Evolutionary conservation across 768 basidiomycete species (phyloP).

Genomic region (Collybia nuda): DNA sequence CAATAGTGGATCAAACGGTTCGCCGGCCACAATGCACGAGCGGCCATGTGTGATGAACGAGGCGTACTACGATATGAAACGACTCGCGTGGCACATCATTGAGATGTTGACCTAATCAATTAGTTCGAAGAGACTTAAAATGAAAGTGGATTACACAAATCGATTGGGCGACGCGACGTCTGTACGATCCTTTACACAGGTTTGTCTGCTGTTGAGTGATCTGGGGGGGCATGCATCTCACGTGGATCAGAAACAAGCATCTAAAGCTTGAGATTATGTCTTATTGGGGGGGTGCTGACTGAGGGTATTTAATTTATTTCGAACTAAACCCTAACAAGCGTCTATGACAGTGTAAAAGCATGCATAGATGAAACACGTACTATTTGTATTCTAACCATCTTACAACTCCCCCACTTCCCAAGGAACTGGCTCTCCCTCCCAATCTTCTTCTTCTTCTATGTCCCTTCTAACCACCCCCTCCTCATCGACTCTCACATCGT

Average conservation of each 20-base stretch:
- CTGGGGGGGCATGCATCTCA: background rate
- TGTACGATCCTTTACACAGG: no score
- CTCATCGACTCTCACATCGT: conserved; percentile 32
- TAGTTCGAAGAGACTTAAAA: conserved; percentile 4
- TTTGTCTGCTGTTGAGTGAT: no score
- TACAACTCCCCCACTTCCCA: conserved; percentile 82
- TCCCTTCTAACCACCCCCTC: conserved; percentile 23
- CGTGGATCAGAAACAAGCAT: conserved; percentile 5
- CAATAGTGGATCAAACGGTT: conserved; percentile 15
- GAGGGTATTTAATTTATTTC: no score
- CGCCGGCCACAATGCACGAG: conserved; percentile 3
- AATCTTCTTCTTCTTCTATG: conserved; percentile 56
- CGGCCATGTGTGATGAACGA: conserved; percentile 12
- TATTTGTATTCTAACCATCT: conserved; percentile 7
- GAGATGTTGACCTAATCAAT: conserved; percentile 1
- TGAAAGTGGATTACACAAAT: conserved; percentile 7
- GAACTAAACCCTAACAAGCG: no score
- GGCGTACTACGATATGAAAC: conserved; percentile 2
- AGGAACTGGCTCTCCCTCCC: conserved; percentile 82
- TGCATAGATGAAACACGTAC: conserved; percentile 14
- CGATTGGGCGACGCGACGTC: background rate
- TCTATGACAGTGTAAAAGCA: conserved; percentile 2
- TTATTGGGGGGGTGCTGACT: background rate
- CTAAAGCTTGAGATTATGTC: conserved; percentile 2
- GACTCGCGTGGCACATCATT: background rate